Evolutionary conservation across 208 protist species (phyloP), one percentile per base, ranked within the genome.

Genomic region (Crithidia expoeki): DNA sequence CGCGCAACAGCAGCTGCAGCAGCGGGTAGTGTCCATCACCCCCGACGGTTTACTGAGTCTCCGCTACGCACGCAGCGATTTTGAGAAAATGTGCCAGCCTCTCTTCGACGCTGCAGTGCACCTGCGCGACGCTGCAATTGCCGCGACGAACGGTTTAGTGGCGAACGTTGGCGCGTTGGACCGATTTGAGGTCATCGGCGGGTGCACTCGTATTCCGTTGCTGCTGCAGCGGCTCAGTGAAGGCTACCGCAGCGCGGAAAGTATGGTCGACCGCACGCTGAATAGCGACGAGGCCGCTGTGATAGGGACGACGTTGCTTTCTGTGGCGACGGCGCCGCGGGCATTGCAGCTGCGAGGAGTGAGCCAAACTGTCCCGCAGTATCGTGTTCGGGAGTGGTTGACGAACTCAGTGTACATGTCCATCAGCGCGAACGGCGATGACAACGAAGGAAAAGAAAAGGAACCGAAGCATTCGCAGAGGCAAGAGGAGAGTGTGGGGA

Each of bases 241-340:
- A 30, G 83, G 81, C 58, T 80, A 83, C 23, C 61, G 73, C 12
- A 52, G 49, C 34, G 73, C 34, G 2, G 28, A 14, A 5, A 38
- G 74, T 14, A 32, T 77, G 65, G 84, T 81, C n/a, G 85, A 92
- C 23, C 84, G 88, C 40, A 95, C 86, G 4, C 80, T 97, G 40
- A 97, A 97, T 71, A 81, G 85, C 27, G 90, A 97, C 61, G 93
- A 97, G 77, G 87, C 90, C 7, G 76, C 77, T 1, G 93, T 87
- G 30, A 32, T 93, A 38, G 93, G 93, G 11, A 78, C 91, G 10
- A 74, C 84, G 46, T 68, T 86, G 27, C 76, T 94, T 17, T 83
- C 72, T 16, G 85, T 83, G 14, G 46, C 64, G 30, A 32, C 60
- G 32, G 71, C 78, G 0, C 58, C 72, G 44, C 44, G 27, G 11